Conservation (phyloP, 169 alveolate genomes). For the Pseudocohnilembus persalinus region DNA sequence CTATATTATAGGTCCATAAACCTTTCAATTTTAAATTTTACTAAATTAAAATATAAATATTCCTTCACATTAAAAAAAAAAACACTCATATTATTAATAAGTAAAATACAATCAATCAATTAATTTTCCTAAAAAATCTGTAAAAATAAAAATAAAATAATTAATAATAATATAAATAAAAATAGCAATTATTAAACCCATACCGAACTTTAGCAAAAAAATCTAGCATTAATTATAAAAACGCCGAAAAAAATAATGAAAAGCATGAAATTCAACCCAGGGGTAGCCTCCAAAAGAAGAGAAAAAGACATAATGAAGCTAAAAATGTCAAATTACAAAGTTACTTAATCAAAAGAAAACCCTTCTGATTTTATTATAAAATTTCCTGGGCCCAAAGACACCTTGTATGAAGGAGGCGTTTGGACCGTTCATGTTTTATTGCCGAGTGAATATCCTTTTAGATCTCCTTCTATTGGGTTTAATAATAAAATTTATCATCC, state of each 20-base stretch:
- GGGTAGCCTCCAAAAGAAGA: conserved; percentile 56
- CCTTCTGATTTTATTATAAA: conserved; percentile 59
- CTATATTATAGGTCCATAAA: no score
- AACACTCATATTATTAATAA: no score
- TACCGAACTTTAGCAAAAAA: no score
- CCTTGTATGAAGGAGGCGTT: conserved; percentile 77
- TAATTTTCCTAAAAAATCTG: no score
- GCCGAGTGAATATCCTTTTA: conserved; percentile 98
- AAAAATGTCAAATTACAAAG: conserved; percentile 69
- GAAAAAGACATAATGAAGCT: conserved; percentile 78
- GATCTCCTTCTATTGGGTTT: conserved; percentile 97
- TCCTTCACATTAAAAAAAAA: no score
- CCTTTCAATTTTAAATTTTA: no score
- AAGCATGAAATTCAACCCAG: neutral
- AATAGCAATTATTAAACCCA: no score
- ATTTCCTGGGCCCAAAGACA: conserved; percentile 79
- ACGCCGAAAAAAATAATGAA: neutral
- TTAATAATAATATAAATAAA: no score
- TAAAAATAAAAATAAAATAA: no score
- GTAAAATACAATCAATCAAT: no score
- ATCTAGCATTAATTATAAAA: no score
- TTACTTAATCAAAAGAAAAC: conserved; percentile 44
- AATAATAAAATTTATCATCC: conserved; percentile 93
- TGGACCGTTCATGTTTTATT: conserved; percentile 87
- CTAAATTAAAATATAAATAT: no score